These are phyloP conservation scores for Cercospora sojina DNA, from an alignment of 2,329 filamentous ascomycete species.

Conservation along the genomic window DNA sequence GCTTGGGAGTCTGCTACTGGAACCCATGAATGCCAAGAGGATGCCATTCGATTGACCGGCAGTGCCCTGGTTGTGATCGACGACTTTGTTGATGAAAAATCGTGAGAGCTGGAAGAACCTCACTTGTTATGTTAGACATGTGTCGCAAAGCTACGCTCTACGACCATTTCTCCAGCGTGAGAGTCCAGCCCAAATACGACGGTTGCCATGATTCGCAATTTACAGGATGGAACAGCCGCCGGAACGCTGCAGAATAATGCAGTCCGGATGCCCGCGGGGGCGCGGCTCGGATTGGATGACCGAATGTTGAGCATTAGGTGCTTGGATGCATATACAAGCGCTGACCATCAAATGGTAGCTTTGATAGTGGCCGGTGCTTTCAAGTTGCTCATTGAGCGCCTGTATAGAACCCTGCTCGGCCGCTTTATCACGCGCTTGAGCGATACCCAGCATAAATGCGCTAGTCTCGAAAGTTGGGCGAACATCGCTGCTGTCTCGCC, in stretches of 20 bases:
- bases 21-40: not conserved
- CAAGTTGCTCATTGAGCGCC: not conserved
- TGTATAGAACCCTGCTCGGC: not conserved
- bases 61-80: constrained; percentile 1
- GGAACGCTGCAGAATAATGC: not conserved
- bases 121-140: not conserved
- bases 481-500: not conserved
- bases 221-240: not conserved
- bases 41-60: not conserved
- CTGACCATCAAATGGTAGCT: not conserved
- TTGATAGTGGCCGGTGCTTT: constrained; percentile 1
- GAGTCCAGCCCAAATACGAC: not conserved
- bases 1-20: not conserved
- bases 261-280: not conserved
- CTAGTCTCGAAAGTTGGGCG: not conserved
- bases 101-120: not conserved
- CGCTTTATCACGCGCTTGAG: not conserved
- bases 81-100: not conserved
- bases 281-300: not conserved
- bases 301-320: not conserved
- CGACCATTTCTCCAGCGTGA: not conserved
- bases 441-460: not conserved
- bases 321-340: not conserved
- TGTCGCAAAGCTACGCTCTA: not conserved
- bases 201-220: not conserved